These are phyloP conservation scores for Garcileccinum viscosum DNA, from an alignment of 1,284 basidiomycete species.

Conservation along the genomic window DNA sequence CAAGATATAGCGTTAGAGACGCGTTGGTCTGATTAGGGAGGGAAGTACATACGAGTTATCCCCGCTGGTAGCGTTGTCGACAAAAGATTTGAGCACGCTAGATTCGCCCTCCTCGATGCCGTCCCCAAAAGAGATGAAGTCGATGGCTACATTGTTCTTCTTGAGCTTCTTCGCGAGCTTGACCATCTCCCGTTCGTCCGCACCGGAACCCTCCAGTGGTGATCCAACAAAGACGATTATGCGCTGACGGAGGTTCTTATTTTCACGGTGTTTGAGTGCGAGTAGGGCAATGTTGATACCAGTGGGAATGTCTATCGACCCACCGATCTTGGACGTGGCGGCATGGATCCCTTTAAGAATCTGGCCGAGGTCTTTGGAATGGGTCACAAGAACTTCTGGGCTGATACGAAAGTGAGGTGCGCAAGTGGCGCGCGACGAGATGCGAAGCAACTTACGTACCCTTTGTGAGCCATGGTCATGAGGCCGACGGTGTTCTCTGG, in stretches of 20 bases:
- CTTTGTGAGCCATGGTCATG: constrained; percentile 97
- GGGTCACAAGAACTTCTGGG: constrained; percentile 94
- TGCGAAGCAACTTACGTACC: constrained; percentile 54
- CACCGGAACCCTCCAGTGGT: constrained; percentile 72
- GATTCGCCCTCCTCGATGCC: constrained; percentile 72
- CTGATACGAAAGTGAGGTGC: constrained; percentile 46
- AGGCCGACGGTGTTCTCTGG: constrained; percentile 97
- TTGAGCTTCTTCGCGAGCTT: constrained; percentile 96
- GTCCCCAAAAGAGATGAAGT: constrained; percentile 85
- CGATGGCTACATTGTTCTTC: constrained; percentile 99
- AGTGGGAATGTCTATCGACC: constrained; percentile 84
- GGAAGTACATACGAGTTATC: constrained; percentile 79
- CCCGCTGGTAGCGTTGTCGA: constrained; percentile 77
- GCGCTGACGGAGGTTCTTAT: constrained; percentile 97
- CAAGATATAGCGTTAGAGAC: constrained; percentile 9
- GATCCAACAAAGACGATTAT: constrained; percentile 94
- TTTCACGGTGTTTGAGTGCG: constrained; percentile 96
- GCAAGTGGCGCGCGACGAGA: neutral
- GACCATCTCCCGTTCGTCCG: constrained; percentile 79
- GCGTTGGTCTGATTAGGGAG: constrained; percentile 1
- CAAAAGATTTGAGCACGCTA: constrained; percentile 73
- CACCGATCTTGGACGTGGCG: constrained; percentile 74
- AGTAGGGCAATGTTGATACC: constrained; percentile 94
- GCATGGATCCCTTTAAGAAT: constrained; percentile 83
- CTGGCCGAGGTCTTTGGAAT: constrained; percentile 94